phyloP scores from a whole-genome alignment of 2,329 filamentous ascomycete species.

The Sporothrix protearum region DNA sequence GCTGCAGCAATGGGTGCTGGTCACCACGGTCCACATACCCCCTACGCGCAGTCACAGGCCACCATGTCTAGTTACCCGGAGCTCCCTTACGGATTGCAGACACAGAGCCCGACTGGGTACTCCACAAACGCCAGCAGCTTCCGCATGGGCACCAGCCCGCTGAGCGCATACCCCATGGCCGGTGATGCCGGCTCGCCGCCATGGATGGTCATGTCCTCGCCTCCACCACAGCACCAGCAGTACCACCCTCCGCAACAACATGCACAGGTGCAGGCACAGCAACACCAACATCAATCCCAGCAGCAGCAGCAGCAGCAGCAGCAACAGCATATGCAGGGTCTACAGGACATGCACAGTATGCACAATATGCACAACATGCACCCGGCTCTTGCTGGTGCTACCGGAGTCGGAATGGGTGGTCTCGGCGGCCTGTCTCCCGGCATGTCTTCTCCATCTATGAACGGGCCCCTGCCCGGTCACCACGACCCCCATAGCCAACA shows the following conservation, averaged over 20 bases:
- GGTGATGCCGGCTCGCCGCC: slow-evolving; percentile 60
- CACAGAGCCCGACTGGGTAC: slow-evolving; percentile 52
- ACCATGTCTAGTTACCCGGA: slow-evolving; percentile 55
- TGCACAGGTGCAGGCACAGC: background rate
- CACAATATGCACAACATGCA: slow-evolving; percentile 21
- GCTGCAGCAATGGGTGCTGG: slow-evolving; percentile 32
- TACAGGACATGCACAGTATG: slow-evolving; percentile 10
- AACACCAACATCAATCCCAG: slow-evolving; percentile 48
- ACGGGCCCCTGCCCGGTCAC: background rate
- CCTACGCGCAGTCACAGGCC: slow-evolving; percentile 44
- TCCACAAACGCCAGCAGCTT: slow-evolving; percentile 47
- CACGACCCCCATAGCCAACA: background rate
- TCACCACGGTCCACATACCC: slow-evolving; percentile 37
- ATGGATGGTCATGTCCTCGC: slow-evolving; percentile 62
- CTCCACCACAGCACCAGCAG: slow-evolving; percentile 42
- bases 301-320: slow-evolving; percentile 17
- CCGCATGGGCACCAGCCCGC: slow-evolving; percentile 53
- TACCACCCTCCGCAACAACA: slow-evolving; percentile 42
- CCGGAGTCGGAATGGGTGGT: background rate
- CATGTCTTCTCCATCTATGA: background rate
- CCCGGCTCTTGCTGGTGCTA: background rate
- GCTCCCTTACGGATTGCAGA: slow-evolving; percentile 53
- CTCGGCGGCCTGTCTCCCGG: background rate
- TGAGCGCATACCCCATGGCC: slow-evolving; percentile 58
- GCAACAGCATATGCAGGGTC: slow-evolving; percentile 12